phyloP scores from a whole-genome alignment of 805 yeast genomes.

The Sugiyamaella valdiviana region DNA sequence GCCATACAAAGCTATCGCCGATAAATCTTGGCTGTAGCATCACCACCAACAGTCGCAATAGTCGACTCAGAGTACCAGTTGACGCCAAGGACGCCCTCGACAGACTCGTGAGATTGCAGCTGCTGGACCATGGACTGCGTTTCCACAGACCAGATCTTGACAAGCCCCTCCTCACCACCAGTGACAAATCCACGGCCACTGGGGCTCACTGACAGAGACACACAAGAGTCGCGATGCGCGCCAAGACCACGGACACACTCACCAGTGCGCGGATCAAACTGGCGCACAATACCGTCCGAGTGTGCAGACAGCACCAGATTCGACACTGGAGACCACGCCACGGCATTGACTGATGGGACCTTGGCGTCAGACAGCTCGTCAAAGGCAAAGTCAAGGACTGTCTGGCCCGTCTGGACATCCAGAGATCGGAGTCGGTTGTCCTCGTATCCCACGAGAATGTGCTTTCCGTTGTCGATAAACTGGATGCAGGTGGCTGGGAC shows the following conservation, averaged over 20 bases:
- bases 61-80: conserved; percentile 6
- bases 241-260: background rate
- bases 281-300: conserved; percentile 15
- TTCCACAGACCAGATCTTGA: conserved; percentile 14
- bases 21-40: conserved; percentile 5
- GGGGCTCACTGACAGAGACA: conserved; percentile 6
- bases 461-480: conserved; percentile 11
- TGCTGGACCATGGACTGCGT: background rate
- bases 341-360: background rate
- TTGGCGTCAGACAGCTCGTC: conserved; percentile 1
- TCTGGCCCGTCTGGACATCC: conserved; percentile 17
- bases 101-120: conserved; percentile 4
- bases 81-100: conserved; percentile 9
- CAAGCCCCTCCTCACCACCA: conserved; percentile 16
- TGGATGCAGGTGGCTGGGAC: background rate
- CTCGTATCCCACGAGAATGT: conserved; percentile 19
- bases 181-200: conserved; percentile 9
- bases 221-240: conserved; percentile 10
- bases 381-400: conserved; percentile 12
- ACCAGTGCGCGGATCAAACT: conserved; percentile 13
- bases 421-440: conserved; percentile 15
- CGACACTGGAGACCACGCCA: conserved; percentile 3
- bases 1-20: background rate
- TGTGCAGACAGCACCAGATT: conserved; percentile 11
- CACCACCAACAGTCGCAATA: conserved; percentile 11